Evolutionary conservation across 2,329 filamentous ascomycete genomes (phyloP), one percentile per base, ranked within the genome.

Genomic region (Venturia pyrina): DNA sequence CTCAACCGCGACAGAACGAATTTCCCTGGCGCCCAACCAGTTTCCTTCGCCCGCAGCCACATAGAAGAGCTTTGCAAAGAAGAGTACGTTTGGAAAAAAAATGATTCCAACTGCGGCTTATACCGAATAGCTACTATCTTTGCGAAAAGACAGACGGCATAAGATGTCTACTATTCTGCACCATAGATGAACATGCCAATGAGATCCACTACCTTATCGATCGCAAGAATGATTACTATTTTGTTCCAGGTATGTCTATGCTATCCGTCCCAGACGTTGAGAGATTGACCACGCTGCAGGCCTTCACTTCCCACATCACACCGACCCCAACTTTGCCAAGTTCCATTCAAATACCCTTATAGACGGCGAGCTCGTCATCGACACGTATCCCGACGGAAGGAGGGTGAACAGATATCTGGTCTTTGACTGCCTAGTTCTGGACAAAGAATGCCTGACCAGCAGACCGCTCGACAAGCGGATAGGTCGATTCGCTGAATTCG

Each of bases 61-160:
- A 78, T 98, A 11, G 80, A 87, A n/a, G 92, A 96, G 78, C 83
- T 99, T 44, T 86, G 88, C 68, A 82, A 83, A 67, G 83, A 89
- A 73, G 95, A 98, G 86, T 89, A 76, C 70, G 83, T 75, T 19
- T 28, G 19, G 15, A 13, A 1, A 1, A n/a, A 5, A 32, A 4
- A 11, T 28, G 15, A 24, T 28, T 44, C n/a, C 13, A n/a, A 17
- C 11, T 21, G 13, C 44, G 15, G 28, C 60, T 44, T n/a, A 62
- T 11, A 19, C 13, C 60, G 5, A 40, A 11, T 24, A 89, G 87
- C 77, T 99, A 98, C 80, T 99, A 93, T 75, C 89, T 99, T 69
- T 97, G 93, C 81, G 95, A 99, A 78, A 99, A 99, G 80, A 96
- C 93, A 0, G 95, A 99, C 74, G 95, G 95, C 65, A 91, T 98